Conservation (phyloP, 1,284 basidiomycete species). For the Ustilago curta region DNA sequence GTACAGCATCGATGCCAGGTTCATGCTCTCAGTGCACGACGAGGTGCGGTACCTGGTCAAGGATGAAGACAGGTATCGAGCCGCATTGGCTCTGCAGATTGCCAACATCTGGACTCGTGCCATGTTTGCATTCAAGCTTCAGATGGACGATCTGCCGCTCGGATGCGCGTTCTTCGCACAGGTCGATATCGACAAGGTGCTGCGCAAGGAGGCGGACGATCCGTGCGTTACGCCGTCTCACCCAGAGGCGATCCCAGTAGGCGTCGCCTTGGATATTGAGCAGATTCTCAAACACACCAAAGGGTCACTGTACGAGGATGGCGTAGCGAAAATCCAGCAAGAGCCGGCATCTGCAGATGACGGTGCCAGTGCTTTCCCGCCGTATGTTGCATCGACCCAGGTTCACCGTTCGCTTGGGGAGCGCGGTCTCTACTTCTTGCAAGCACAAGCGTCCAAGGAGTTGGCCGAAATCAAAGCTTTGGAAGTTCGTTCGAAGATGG, state of each 20-base stretch:
- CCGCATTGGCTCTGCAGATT: constrained; percentile 92
- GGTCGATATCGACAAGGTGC: constrained; percentile 90
- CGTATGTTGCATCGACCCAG: constrained; percentile 54
- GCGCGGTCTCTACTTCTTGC: constrained; percentile 61
- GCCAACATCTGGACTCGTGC: constrained; percentile 96
- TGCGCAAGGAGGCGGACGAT: constrained; percentile 97
- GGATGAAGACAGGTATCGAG: constrained; percentile 87
- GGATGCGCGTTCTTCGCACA: constrained; percentile 91
- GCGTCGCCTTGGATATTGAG: constrained; percentile 84
- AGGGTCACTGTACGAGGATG: constrained; percentile 56
- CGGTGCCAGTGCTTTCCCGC: constrained; percentile 20
- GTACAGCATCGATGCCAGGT: constrained; percentile 89
- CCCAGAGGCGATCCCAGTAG: constrained; percentile 81
- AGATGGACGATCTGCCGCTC: constrained; percentile 95
- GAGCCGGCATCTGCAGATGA: background rate
- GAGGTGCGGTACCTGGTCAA: constrained; percentile 92
- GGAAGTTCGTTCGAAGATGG: constrained; percentile 54
- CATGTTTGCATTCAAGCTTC: constrained; percentile 90
- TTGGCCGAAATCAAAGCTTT: constrained; percentile 64
- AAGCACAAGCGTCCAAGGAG: constrained; percentile 66
- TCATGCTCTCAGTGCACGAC: constrained; percentile 97
- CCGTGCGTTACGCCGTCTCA: constrained; percentile 94
- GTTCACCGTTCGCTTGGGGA: constrained; percentile 63
- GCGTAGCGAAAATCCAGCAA: background rate
- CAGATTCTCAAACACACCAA: constrained; percentile 74